Evolutionary conservation across 192 early-diverging fungal species (phyloP).

Genomic region (Dispira parvispora): DNA sequence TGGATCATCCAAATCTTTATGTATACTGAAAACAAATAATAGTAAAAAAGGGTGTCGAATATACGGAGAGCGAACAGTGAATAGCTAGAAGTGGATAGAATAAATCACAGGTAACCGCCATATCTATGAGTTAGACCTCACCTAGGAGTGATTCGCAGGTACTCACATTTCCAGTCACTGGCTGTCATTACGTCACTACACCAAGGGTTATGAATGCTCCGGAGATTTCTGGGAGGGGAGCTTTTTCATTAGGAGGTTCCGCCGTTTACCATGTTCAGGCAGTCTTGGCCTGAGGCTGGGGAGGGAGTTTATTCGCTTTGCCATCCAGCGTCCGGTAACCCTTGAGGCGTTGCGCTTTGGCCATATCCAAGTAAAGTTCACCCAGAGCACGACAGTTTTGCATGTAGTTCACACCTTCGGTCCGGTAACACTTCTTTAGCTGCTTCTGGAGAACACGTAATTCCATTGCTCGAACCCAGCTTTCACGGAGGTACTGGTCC

Average conservation of each 20-base stretch:
- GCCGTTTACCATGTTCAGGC: background rate
- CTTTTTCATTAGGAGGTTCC: background rate
- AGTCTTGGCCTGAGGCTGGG: background rate
- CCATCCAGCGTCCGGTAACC: background rate
- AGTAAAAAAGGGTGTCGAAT: no score
- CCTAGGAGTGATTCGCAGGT: no score
- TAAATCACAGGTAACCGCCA: no score
- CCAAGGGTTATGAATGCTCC: no score
- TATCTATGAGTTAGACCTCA: no score
- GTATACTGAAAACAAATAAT: no score
- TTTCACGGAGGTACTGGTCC: constrained; percentile 65
- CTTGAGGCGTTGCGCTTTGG: background rate
- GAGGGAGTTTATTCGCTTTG: background rate
- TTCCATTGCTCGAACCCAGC: constrained; percentile 87
- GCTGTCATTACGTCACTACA: no score
- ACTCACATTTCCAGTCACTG: no score
- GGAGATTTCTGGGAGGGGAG: no score
- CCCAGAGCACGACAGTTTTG: constrained; percentile 78
- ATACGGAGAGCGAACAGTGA: no score
- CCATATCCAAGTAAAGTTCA: constrained; percentile 54
- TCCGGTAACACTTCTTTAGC: constrained; percentile 78
- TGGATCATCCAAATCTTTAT: no score
- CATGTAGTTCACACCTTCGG: constrained; percentile 87
- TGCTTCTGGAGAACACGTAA: constrained; percentile 66
- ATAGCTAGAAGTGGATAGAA: no score